phyloP scores from a whole-genome alignment of 2,329 filamentous ascomycete genomes.

The Thelonectria olida region DNA sequence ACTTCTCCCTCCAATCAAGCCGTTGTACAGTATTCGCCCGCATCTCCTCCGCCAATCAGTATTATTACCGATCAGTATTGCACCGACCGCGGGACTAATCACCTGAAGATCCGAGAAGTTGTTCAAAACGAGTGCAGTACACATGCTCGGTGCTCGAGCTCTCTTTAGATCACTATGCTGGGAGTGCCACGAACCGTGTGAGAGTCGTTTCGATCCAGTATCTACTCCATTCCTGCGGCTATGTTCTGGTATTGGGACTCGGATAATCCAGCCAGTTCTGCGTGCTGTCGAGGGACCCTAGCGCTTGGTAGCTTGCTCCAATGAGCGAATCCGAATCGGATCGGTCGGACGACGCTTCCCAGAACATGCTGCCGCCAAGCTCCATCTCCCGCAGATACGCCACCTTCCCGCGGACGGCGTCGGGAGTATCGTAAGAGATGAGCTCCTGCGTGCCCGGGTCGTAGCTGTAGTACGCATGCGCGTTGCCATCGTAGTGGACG shows the following conservation, averaged over 20 bases:
- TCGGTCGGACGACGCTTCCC: slow-evolving; percentile 79
- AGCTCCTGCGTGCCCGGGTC: slow-evolving; percentile 67
- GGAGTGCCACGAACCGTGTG: too few relatives aligned
- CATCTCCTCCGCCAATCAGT: too few relatives aligned
- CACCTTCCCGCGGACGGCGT: slow-evolving; percentile 68
- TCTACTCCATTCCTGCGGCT: slow-evolving; percentile 11
- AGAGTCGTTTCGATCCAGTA: too few relatives aligned
- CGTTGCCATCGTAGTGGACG: slow-evolving; percentile 64
- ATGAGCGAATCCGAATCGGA: slow-evolving; percentile 68
- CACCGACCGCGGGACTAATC: too few relatives aligned
- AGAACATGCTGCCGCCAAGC: slow-evolving; percentile 84
- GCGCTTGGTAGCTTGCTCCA: slow-evolving; percentile 52
- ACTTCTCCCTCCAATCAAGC: too few relatives aligned
- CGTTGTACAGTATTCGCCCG: too few relatives aligned
- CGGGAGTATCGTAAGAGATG: slow-evolving; percentile 75
- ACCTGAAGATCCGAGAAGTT: too few relatives aligned
- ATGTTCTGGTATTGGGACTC: slow-evolving; percentile 64
- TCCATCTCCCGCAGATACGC: slow-evolving; percentile 68
- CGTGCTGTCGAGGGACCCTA: slow-evolving; percentile 51
- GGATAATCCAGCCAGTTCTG: slow-evolving; percentile 61
- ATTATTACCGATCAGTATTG: too few relatives aligned
- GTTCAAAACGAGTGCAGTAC: too few relatives aligned
- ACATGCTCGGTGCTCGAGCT: too few relatives aligned
- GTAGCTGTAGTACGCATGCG: slow-evolving; percentile 76
- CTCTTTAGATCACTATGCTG: too few relatives aligned